Conservation (phyloP, 2,329 filamentous ascomycete genomes). For the Gremmenia infestans region DNA sequence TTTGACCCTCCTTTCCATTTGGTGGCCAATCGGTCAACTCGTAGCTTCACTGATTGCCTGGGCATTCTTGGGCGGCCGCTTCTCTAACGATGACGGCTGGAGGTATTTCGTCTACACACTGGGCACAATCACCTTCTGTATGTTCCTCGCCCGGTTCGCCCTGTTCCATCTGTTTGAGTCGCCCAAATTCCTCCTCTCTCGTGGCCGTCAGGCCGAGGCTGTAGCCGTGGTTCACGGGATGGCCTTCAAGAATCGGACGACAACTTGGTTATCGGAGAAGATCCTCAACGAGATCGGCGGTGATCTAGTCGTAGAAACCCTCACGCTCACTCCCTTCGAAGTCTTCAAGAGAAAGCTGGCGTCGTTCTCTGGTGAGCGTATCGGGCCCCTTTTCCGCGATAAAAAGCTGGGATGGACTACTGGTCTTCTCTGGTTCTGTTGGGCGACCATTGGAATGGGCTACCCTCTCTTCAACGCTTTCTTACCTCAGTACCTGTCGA, state of each 20-base stretch:
- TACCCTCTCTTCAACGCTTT: constrained; percentile 89
- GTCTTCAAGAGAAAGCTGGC: constrained; percentile 43
- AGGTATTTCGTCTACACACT: constrained; percentile 67
- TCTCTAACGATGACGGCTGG: constrained; percentile 63
- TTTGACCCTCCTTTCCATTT: constrained; percentile 74
- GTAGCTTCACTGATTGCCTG: constrained; percentile 67
- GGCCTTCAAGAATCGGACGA: constrained; percentile 63
- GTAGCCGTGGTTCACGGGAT: constrained; percentile 76
- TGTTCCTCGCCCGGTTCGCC: constrained; percentile 76
- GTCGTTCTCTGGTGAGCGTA: constrained; percentile 62
- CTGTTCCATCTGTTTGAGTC: constrained; percentile 80
- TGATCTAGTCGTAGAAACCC: constrained; percentile 22
- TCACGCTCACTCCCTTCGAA: constrained; percentile 12
- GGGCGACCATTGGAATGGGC: constrained; percentile 78
- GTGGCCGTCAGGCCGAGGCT: constrained; percentile 72
- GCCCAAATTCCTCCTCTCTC: constrained; percentile 74
- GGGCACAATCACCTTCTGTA: constrained; percentile 66
- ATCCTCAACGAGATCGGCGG: constrained; percentile 53
- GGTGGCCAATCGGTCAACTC: constrained; percentile 82
- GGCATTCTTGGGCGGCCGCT: constrained; percentile 60
- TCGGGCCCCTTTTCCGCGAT: constrained; percentile 59
- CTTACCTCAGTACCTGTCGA: constrained; percentile 77
- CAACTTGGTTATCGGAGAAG: constrained; percentile 73
- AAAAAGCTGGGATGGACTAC: constrained; percentile 49
- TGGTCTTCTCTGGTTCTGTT: constrained; percentile 67